Evolutionary conservation across 441 rosid genomes (phyloP).

Genomic region (Populus hybrid): DNA sequence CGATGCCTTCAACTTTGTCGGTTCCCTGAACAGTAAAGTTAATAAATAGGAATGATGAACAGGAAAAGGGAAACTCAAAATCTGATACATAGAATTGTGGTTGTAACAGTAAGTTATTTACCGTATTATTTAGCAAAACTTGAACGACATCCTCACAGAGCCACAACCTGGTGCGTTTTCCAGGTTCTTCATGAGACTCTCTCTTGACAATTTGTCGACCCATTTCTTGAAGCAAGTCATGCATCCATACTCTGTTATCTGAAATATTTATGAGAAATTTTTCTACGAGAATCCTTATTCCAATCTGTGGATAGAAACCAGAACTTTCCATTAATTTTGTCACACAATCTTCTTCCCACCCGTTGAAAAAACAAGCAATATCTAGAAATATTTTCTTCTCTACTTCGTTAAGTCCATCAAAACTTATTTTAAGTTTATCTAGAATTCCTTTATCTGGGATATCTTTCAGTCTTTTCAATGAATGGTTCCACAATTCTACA

Average conservation of each 20-base stretch:
- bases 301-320: slow-evolving; percentile 10
- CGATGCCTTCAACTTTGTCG: slow-evolving; percentile 23
- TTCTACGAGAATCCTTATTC: slow-evolving; percentile 7
- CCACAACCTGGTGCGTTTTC: slow-evolving; percentile 47
- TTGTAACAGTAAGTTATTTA: neutral
- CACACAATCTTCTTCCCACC: neutral
- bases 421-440: slow-evolving; percentile 16
- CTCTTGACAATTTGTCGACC: slow-evolving; percentile 39
- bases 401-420: slow-evolving; percentile 11
- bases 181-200: slow-evolving; percentile 24
- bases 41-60: neutral
- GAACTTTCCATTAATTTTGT: slow-evolving; percentile 14
- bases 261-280: slow-evolving; percentile 16
- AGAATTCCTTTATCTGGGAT: slow-evolving; percentile 14
- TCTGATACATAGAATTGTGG: neutral
- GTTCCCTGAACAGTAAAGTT: slow-evolving; percentile 15
- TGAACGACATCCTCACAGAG: slow-evolving; percentile 11
- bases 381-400: too few relatives aligned
- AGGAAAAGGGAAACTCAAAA: neutral
- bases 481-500: slow-evolving; percentile 5
- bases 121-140: slow-evolving; percentile 17
- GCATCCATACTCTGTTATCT: slow-evolving; percentile 5
- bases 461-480: slow-evolving; percentile 9
- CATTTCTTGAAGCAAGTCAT: slow-evolving; percentile 45
- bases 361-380: too few relatives aligned